Evolutionary conservation across 2,329 filamentous ascomycete species (phyloP).

Genomic region (Neofusicoccum parvum): DNA sequence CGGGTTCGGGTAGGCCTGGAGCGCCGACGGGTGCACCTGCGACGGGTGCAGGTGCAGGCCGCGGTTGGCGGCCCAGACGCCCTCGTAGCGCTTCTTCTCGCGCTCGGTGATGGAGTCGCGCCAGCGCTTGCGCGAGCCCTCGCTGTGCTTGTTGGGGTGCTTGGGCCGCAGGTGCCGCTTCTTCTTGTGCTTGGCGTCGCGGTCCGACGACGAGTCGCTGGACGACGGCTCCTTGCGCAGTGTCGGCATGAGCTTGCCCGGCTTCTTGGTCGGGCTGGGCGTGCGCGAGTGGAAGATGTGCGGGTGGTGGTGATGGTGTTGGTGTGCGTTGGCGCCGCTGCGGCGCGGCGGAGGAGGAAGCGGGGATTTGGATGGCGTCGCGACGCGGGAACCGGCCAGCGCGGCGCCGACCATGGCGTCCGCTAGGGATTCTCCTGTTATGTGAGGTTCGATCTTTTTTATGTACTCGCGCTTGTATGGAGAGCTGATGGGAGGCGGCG

Average conservation of each 20-base stretch:
- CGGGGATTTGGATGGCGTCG: conserved; percentile 42
- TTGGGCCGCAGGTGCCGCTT: conserved; percentile 58
- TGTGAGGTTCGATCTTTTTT: conserved; percentile 46
- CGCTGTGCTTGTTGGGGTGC: conserved; percentile 73
- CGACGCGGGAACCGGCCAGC: conserved; percentile 64
- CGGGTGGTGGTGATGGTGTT: conserved; percentile 33
- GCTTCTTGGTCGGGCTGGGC: conserved; percentile 48
- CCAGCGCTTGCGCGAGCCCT: conserved; percentile 75
- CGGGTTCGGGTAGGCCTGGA: neutral
- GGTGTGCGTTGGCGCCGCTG: conserved; percentile 42
- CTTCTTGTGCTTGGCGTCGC: conserved; percentile 55
- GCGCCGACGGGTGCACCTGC: conserved; percentile 9
- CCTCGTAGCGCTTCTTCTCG: conserved; percentile 80
- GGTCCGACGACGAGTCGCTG: conserved; percentile 56
- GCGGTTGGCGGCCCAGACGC: conserved; percentile 80
- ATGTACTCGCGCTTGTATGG: conserved; percentile 41
- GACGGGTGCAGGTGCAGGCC: conserved; percentile 49
- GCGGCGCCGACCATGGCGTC: conserved; percentile 76
- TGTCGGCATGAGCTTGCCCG: conserved; percentile 63
- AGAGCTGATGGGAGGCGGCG: conserved; percentile 37
- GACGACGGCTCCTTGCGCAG: conserved; percentile 57
- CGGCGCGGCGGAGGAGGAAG: conserved; percentile 45
- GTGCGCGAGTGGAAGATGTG: conserved; percentile 31
- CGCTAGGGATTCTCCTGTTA: conserved; percentile 67
- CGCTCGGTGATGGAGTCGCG: conserved; percentile 70